Evolutionary conservation across 2,329 filamentous ascomycete species (phyloP), one percentile per base, ranked within the genome.

Genomic region (Coleophoma cylindrospora): DNA sequence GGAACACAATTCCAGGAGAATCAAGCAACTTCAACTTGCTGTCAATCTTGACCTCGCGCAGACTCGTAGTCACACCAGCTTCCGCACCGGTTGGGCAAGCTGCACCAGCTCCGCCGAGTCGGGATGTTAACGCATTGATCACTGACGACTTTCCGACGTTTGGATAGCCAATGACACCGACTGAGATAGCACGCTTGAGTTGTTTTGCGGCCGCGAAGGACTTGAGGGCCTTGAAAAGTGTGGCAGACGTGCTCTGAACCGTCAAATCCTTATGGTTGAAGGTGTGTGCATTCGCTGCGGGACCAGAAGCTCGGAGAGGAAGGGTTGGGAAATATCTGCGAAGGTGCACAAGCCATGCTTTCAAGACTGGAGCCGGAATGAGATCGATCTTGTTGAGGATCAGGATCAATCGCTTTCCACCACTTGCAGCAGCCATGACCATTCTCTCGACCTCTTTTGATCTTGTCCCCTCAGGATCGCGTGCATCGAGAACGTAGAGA

Each of bases 141-240:
- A 96, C 90, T 46, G 91, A 96, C 27, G 90, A 95, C 75, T 96
- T 96, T 66, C 91, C 91, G 52, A 96, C 91, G 67, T 96, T 96
- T 61, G 91, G 91, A 68, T 96, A 96, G 27, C 91, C 91, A 60
- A 96, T 95, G 54, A 96, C 89, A 57, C 91, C 91, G 53, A 96
- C 91, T 17, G 89, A 91, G 61, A 95, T 83, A 48, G 91, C 86
- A 50, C 91, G 86, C 77, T 95, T 95, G 58, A 96, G 75, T 66
- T 95, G 86, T 61, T 88, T 87, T 53, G 80, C 81, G 51, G 89
- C 86, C 10, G 91, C 89, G 65, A 88, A 96, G 40, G 89, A 86
- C 75, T 96, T 96, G 54, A 96, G 81, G 1, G 91, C 89, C 61
- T 86, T 89, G 76, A 96, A 91, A 10, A 96, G 81, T 0, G 89